A percentile compares a stretch with the other conserved stretches of the same genome.
These are phyloP conservation scores for Chalaropsis ovoidea DNA, from an alignment of 2,329 filamentous ascomycete species.

Conservation along the genomic window DNA sequence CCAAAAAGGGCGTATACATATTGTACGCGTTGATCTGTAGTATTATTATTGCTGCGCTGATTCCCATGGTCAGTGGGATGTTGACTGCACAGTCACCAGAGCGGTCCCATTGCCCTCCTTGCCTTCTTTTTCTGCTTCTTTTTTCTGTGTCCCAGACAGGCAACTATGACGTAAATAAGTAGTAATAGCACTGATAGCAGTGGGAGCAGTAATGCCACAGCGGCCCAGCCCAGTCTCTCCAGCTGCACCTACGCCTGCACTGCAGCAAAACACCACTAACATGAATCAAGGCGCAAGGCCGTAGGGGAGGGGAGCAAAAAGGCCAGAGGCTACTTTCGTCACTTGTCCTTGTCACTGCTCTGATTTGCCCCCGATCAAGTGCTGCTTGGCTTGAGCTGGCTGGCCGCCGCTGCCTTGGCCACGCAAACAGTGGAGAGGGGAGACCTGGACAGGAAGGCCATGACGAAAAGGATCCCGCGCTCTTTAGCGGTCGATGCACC, in stretches of 20 bases:
- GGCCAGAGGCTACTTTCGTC: slow-evolving; percentile 7
- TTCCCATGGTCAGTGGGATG: background rate
- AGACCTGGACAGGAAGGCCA: background rate
- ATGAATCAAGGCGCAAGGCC: background rate
- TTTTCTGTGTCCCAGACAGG: slow-evolving; percentile 2
- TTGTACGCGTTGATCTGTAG: background rate
- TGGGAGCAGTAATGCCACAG: background rate
- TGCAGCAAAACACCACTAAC: background rate
- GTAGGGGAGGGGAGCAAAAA: background rate
- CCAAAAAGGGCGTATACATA: background rate
- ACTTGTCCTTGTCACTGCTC: slow-evolving; percentile 15
- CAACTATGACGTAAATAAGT: slow-evolving; percentile 12
- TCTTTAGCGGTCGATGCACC: background rate
- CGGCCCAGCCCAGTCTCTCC: background rate
- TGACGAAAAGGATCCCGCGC: slow-evolving; percentile 10
- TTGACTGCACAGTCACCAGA: slow-evolving; percentile 5
- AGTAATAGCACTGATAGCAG: slow-evolving; percentile 5
- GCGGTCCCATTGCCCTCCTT: background rate
- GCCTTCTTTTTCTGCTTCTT: background rate
- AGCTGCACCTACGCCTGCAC: too few relatives aligned
- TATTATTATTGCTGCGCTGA: background rate
- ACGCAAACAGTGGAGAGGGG: too few relatives aligned
- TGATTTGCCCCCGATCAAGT: background rate
- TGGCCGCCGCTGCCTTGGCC: background rate
- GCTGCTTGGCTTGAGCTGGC: slow-evolving; percentile 2